Conservation (phyloP, 192 early-diverging fungal genomes). For the Funneliformis mosseae region DNA sequence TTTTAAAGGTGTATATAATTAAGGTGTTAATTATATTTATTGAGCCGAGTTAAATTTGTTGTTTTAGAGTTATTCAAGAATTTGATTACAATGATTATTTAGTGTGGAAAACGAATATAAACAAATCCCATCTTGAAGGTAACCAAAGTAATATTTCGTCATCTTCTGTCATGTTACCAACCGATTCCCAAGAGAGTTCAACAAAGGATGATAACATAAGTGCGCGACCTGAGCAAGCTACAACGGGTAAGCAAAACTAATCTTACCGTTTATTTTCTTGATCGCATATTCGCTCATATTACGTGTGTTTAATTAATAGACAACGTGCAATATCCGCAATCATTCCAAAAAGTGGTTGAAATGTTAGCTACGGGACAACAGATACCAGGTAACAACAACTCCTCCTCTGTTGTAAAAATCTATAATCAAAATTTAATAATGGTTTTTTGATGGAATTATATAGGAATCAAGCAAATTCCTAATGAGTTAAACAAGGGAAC, state of each 20-base stretch:
- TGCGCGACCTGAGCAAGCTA: neutral
- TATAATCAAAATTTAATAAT: neutral
- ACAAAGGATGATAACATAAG: neutral
- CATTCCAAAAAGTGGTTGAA: constrained; percentile 48
- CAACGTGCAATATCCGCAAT: constrained; percentile 30
- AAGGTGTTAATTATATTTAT: too few relatives aligned
- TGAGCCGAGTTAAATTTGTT: neutral
- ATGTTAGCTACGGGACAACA: constrained; percentile 45
- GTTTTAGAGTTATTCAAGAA: constrained; percentile 37
- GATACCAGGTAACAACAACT: constrained; percentile 47
- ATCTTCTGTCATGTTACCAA: neutral
- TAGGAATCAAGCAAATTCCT: constrained; percentile 47
- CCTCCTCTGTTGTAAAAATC: neutral
- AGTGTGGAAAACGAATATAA: constrained; percentile 35
- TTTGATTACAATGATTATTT: constrained; percentile 43
- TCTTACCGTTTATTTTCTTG: too few relatives aligned
- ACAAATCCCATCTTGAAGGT: neutral
- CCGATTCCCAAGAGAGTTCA: neutral
- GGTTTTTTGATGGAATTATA: neutral
- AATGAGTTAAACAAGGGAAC: constrained; percentile 44
- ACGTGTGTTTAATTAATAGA: neutral
- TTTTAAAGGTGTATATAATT: neutral
- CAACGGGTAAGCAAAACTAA: too few relatives aligned
- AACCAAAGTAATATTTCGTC: neutral
- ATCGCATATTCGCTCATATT: neutral